Base-by-base conservation (phyloP, 768 basidiomycete species). In the Agrocybe pediades region DNA sequence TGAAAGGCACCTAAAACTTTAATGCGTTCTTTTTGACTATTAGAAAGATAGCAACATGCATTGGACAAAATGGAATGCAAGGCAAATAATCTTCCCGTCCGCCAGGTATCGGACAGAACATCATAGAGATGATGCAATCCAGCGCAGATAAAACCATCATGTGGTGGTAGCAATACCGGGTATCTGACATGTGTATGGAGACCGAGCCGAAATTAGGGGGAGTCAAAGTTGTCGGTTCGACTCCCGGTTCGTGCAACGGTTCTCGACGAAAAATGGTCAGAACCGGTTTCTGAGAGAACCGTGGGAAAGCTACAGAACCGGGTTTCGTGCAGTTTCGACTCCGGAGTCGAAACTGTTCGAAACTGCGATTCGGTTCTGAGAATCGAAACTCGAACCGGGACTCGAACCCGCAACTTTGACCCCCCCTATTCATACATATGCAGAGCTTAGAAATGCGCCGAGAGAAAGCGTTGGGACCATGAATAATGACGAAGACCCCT, bases 21-120 rank as follows among this genome's bases (percentile, higher is more conserved):
- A 4, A 36, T 5, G 13, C 33, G 33, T 20, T 43, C 9, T 25
- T 21, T 29, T 30, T 24, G 40, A 26, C 15, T 20, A 20, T 19
- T 29, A 13, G 46, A n/a, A n/a, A n/a, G n/a, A n/a, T n/a, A 5
- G 33, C 33, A 36, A 36, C n/a, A 36, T 36, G 33, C 33, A 36
- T 36, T 36, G 33, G 3, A 36, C 33, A 36, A 36, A 30, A 48
- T 41, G 48, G 24, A 26, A 21, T 24, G 16, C 21, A 49, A 40
- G 21, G 25, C 6, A 49, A 41, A 40, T 41, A n/a, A 24, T 4
- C 19, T 27, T 36, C 21, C 51, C 51, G 21, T 19, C 51, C 44
- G 51, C 40, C 26, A 20, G 20, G 30, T 11, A 53, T 46, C 51
- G 51, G 43, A 53, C 44, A 53, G 9, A 7, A 17, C 11, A 6